Evolutionary conservation across 208 protist species (phyloP).

Genomic region (Leishmania aethiopica): DNA sequence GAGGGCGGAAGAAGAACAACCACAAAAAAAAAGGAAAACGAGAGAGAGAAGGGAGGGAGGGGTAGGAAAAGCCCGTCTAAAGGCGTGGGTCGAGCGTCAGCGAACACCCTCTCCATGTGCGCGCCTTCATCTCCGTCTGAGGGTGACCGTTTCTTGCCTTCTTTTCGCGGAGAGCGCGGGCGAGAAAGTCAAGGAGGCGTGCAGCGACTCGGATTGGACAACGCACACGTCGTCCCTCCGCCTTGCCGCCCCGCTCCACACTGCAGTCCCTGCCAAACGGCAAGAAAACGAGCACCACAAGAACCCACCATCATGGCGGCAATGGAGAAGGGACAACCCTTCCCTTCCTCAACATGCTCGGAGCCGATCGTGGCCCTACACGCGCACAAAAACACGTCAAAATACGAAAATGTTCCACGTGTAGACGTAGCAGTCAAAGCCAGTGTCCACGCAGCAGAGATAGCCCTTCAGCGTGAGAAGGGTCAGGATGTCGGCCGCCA

Average conservation of each 20-base stretch:
- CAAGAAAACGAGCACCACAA: too few species aligned
- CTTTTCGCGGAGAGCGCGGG: not conserved
- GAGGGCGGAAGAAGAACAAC: not conserved
- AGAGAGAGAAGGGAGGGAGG: too few species aligned
- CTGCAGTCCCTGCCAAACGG: not conserved
- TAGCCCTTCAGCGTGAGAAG: slow-evolving; percentile 54
- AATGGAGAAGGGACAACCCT: too few species aligned
- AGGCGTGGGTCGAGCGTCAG: too few species aligned
- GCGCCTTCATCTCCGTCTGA: too few species aligned
- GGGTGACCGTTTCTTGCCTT: not conserved
- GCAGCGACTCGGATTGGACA: not conserved
- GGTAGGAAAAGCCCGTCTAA: not conserved
- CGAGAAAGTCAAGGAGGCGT: not conserved
- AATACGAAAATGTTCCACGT: slow-evolving; percentile 91
- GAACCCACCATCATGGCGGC: too few species aligned
- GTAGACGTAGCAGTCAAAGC: slow-evolving; percentile 71
- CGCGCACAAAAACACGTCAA: slow-evolving; percentile 1
- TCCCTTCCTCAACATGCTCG: not conserved
- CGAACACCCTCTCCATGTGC: too few species aligned
- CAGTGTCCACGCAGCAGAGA: slow-evolving; percentile 70
- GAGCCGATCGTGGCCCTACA: not conserved
- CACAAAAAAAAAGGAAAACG: not conserved
- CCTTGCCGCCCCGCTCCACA: not conserved
- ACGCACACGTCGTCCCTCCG: not conserved
- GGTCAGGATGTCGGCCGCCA: slow-evolving; percentile 65